A percentile compares a stretch with the other conserved stretches of the same genome.
Evolutionary conservation across 768 basidiomycete genomes (phyloP).

Genomic region (Hortiboletus flavorubellus): DNA sequence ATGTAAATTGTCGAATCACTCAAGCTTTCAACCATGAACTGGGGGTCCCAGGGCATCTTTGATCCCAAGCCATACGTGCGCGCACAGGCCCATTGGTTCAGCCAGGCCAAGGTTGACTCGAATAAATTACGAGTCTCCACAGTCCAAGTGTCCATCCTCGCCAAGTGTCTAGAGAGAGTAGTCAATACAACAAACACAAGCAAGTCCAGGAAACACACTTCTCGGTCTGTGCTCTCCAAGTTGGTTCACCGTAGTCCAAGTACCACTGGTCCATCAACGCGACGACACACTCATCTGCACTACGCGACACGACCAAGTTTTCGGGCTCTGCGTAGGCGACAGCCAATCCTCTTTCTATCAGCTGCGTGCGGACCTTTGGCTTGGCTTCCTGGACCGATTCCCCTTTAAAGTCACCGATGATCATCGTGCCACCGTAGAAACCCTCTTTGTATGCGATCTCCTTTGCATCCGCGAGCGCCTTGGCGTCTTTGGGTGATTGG

Average conservation of each 20-base stretch:
- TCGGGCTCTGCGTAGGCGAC: conserved; percentile 96
- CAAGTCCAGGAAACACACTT: conserved; percentile 48
- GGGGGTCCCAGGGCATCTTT: conserved; percentile 93
- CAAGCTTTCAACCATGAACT: conserved; percentile 94
- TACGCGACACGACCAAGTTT: conserved; percentile 82
- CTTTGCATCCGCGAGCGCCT: conserved; percentile 94
- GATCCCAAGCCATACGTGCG: conserved; percentile 95
- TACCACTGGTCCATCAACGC: conserved; percentile 99
- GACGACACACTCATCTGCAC: conserved; percentile 96
- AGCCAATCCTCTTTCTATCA: conserved; percentile 76
- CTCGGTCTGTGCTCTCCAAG: conserved; percentile 86
- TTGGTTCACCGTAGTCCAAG: conserved; percentile 89
- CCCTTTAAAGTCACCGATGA: conserved; percentile 89
- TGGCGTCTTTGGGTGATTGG: conserved; percentile 89
- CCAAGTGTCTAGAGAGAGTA: conserved; percentile 54
- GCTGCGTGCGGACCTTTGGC: conserved; percentile 74
- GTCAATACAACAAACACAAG: conserved; percentile 1
- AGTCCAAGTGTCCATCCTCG: conserved; percentile 86
- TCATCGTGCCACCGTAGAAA: conserved; percentile 92
- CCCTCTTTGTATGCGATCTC: conserved; percentile 98
- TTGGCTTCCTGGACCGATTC: conserved; percentile 89
- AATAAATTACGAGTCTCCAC: conserved; percentile 91
- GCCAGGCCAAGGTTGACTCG: conserved; percentile 88
- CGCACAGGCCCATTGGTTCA: conserved; percentile 99
- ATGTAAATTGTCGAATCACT: conserved; percentile 99